phyloP scores from a whole-genome alignment of 805 yeast genomes.

The Saccharomycopsis oosterbeekiorum region DNA sequence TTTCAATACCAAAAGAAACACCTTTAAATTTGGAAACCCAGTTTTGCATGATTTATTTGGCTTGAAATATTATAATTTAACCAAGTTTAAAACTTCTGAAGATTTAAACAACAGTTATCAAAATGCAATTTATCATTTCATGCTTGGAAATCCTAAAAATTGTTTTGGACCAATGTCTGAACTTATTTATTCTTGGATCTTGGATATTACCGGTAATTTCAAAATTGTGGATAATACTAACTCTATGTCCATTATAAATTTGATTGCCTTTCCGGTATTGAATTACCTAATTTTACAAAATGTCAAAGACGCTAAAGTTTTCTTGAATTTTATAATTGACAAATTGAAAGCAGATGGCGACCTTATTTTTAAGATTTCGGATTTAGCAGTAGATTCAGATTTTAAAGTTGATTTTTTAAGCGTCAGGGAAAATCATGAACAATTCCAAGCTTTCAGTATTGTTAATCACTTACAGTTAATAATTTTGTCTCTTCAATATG shows the following conservation, averaged over 20 bases:
- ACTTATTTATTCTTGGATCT: constrained; percentile 37
- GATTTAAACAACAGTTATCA: constrained; percentile 2
- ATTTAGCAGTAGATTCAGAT: constrained; percentile 7
- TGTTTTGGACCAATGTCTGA: constrained; percentile 25
- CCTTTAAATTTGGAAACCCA: constrained; percentile 58
- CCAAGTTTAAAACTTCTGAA: neutral
- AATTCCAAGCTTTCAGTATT: constrained; percentile 26
- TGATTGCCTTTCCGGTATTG: constrained; percentile 10
- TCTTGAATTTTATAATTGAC: constrained; percentile 25
- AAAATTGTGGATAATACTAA: constrained; percentile 22
- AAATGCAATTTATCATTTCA: constrained; percentile 57
- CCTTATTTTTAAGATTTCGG: constrained; percentile 22
- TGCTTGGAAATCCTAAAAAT: constrained; percentile 50
- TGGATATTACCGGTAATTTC: constrained; percentile 20
- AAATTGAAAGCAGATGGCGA: constrained; percentile 21
- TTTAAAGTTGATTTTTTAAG: constrained; percentile 24
- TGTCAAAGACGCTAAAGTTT: constrained; percentile 28
- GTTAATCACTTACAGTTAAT: constrained; percentile 65
- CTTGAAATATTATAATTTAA: constrained; percentile 39
- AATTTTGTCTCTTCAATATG: constrained; percentile 46
- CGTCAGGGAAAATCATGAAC: neutral
- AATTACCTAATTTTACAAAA: constrained; percentile 24
- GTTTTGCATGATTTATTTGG: constrained; percentile 70
- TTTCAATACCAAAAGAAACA: constrained; percentile 29
- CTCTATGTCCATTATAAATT: constrained; percentile 18